Evolutionary conservation across 805 yeast species (phyloP), one percentile per base, ranked within the genome.

Genomic region (Ascoidea rubescens): DNA sequence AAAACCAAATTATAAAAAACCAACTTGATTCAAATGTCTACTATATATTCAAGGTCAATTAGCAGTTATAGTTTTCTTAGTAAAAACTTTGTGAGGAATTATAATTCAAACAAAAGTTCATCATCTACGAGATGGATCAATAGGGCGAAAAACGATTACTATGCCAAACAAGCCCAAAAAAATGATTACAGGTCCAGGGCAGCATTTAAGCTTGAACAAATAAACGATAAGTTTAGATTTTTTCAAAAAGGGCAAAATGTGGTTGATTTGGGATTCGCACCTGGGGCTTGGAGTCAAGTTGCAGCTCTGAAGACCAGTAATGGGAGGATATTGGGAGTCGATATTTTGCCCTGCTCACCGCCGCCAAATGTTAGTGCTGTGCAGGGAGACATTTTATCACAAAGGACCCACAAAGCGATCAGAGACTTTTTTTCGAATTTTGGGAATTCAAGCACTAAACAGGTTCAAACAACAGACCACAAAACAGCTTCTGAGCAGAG

Each of bases 271-370:
- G 96, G 96, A 0, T 89, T 80, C 64, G 95, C 96, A 0, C 96
- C 96, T 0, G 96, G 96, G 0, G 89, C 96, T 3, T 88, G 96
- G 96, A 78, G 91, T 6, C 96, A 88, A 62, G 90, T 87, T 1
- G 90, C 91, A 0, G 67, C 75, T 6, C 77, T 77, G 51, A 64
- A 75, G 52, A 72, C 80, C 1, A 60, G 64, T 17, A 62, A 67
- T 1, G 83, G 88, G 0, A 68, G 72, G 21, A 78, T 88, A 4
- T 62, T 88, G 10, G 96, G 96, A 5, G 86, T 89, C 8, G 96
- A 93, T 66, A 72, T 93, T 42, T 71, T 91, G 21, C 84, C 87
- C 5, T 77, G 82, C 51, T 72, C 75, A 16, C 96, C 97, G 0
- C 96, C 96, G 0, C 60, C 62, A 4, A 96, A 97, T 1, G 87